phyloP scores from a whole-genome alignment of 768 basidiomycete genomes.

The Russula foetens region DNA sequence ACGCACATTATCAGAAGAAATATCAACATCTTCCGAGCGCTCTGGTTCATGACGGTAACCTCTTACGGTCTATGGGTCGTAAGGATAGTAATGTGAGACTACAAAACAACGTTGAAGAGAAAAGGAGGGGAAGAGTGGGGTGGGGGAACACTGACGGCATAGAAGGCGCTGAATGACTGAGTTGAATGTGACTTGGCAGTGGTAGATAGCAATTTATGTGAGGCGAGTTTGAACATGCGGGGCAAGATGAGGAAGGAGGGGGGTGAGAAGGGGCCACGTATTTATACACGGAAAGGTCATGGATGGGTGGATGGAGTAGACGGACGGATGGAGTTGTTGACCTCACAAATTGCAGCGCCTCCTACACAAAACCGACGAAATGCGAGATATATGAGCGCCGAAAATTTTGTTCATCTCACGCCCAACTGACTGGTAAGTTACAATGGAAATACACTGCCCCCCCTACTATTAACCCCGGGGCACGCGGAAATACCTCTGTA shows the following conservation, averaged over 20 bases:
- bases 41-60: conserved; percentile 12
- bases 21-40: conserved; percentile 11
- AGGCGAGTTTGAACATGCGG: conserved; percentile 25
- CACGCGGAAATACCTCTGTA: no score
- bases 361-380: no score
- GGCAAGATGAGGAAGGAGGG: not conserved
- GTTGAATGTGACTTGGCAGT: conserved; percentile 19
- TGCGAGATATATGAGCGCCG: no score
- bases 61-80: conserved; percentile 9
- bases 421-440: no score
- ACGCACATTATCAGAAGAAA: conserved; percentile 4
- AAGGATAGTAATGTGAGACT: not conserved
- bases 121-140: not conserved
- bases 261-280: not conserved
- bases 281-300: conserved; percentile 10
- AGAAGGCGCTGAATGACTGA: conserved; percentile 42
- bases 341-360: not conserved
- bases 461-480: no score
- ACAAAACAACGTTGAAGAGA: not conserved
- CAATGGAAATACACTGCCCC: no score
- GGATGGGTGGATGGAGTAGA: not conserved
- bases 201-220: conserved; percentile 26
- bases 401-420: no score
- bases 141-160: conserved; percentile 43
- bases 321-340: not conserved